Evolutionary conservation across 345 rosid genomes (phyloP), one percentile per base, ranked within the genome.

Genomic region (Sonneratia alba): DNA sequence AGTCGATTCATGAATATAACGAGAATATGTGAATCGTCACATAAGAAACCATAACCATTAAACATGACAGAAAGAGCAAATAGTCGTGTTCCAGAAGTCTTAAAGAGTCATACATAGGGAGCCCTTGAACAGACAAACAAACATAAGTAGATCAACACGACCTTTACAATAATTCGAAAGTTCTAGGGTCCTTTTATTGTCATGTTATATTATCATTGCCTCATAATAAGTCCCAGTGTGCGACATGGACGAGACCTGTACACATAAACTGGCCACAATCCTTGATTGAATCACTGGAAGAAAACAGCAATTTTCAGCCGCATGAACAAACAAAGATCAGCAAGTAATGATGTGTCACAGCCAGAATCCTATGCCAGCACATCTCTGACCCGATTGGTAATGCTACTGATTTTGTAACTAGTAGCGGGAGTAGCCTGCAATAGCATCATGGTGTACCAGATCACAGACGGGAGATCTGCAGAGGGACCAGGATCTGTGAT

Each of bases 391-490:
- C 24, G 59, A 53, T n/a, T 53, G 18, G 22, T 53, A 3, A 19
- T 16, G 22, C 22, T 21, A 53, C 59, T 53, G 16, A 18, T 4
- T 12, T 6, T 21, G 9, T 48, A 48, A 2, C 53, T 14, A 48
- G 53, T 13, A 18, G 22, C 22, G 59, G 59, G 22, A 53, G 22
- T 12, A 15, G 38, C 3, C 12, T 13, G 15, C 32, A 24, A 4
- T 6, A 24, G 36, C 6, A n/a, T 3, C 66, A 12, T 37, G 19
- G 27, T 6, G 1, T 24, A 27, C 27, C 6, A 27, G 75, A 65
- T 87, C 77, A 95, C 81, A 95, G 75, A 15, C 98, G 97, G 64
- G 97, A 89, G 74, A 95, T 92, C 76, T 90, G 80, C 42, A 92
- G 92, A 0, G 99, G 99, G 72, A 88, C 88, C 32, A 86, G 85